Conservation (phyloP, 305 asterid species). For the Striga hermonthica region DNA sequence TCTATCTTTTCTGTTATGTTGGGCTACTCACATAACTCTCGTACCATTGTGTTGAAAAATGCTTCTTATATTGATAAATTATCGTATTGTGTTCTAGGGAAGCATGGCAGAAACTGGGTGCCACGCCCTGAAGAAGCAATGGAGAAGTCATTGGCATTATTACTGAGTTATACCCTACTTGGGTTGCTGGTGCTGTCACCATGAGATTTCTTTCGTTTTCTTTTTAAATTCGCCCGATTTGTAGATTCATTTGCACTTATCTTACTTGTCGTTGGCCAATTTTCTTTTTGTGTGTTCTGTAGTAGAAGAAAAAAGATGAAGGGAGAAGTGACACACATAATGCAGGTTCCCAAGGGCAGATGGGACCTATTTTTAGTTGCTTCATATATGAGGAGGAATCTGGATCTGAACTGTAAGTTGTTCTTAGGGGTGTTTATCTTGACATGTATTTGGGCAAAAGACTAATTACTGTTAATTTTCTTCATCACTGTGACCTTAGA, state of each 20-base stretch:
- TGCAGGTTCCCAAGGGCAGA: constrained; percentile 66
- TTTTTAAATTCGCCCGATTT: background rate
- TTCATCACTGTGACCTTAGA: constrained; percentile 24
- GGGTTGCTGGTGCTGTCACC: constrained; percentile 60
- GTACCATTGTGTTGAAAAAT: background rate
- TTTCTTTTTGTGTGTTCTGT: constrained; percentile 9
- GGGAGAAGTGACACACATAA: constrained; percentile 41
- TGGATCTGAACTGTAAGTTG: constrained; percentile 63
- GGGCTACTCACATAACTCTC: background rate
- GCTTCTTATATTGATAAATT: constrained; percentile 14
- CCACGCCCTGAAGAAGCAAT: constrained; percentile 99
- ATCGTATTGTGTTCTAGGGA: constrained; percentile 57
- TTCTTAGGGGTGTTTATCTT: background rate
- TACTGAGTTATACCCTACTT: constrained; percentile 74
- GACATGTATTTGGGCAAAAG: constrained; percentile 15
- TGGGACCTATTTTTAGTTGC: constrained; percentile 95
- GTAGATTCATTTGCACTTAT: background rate
- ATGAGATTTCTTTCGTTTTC: constrained; percentile 40
- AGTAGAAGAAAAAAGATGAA: constrained; percentile 52
- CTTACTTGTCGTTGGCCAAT: constrained; percentile 13
- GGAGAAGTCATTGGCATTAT: constrained; percentile 82
- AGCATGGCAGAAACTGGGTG: constrained; percentile 93
- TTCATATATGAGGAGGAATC: constrained; percentile 70
- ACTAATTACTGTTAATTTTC: constrained; percentile 8
- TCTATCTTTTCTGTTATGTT: background rate